phyloP scores from a whole-genome alignment of 345 rosid genomes.

The Moricandia arvensis region DNA sequence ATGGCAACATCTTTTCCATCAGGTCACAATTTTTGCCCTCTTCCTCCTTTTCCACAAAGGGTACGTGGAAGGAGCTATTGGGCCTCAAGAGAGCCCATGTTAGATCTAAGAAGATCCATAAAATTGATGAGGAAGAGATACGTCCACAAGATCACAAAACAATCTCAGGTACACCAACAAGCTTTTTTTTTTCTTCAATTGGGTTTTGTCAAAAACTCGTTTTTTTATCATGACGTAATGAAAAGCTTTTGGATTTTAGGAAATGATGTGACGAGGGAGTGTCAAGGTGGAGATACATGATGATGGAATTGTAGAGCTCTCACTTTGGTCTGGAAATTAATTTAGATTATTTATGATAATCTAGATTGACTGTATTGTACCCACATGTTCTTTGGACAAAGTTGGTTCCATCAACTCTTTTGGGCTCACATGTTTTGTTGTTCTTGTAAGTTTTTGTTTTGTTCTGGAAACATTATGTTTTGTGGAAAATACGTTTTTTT shows the following conservation, averaged over 20 bases:
- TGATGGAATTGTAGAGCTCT: slow-evolving; percentile 12
- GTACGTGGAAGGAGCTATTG: slow-evolving; percentile 67
- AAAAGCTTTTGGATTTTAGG: slow-evolving; percentile 4
- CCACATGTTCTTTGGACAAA: slow-evolving; percentile 19
- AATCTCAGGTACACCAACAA: slow-evolving; percentile 33
- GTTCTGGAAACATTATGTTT: background rate
- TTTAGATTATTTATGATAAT: slow-evolving; percentile 25
- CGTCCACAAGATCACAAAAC: slow-evolving; percentile 32
- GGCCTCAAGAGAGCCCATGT: slow-evolving; percentile 63
- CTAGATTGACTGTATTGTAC: slow-evolving; percentile 23
- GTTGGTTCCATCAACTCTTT: slow-evolving; percentile 14
- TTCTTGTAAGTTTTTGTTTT: slow-evolving; percentile 12
- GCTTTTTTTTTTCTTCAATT: background rate
- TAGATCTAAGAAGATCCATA: slow-evolving; percentile 49
- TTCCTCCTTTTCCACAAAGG: slow-evolving; percentile 19
- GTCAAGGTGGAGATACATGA: slow-evolving; percentile 12
- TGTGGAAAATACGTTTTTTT: background rate
- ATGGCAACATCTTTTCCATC: slow-evolving; percentile 39
- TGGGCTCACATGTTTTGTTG: slow-evolving; percentile 12
- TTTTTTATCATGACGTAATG: background rate
- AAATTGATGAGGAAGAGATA: slow-evolving; percentile 41
- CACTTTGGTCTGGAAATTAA: slow-evolving; percentile 15
- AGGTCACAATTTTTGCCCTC: slow-evolving; percentile 48
- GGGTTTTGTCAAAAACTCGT: background rate
- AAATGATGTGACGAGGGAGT: slow-evolving; percentile 17